These are phyloP conservation scores for Magnaporthiopsis rhizophila DNA, from an alignment of 2,329 filamentous ascomycete species.

Conservation along the genomic window DNA sequence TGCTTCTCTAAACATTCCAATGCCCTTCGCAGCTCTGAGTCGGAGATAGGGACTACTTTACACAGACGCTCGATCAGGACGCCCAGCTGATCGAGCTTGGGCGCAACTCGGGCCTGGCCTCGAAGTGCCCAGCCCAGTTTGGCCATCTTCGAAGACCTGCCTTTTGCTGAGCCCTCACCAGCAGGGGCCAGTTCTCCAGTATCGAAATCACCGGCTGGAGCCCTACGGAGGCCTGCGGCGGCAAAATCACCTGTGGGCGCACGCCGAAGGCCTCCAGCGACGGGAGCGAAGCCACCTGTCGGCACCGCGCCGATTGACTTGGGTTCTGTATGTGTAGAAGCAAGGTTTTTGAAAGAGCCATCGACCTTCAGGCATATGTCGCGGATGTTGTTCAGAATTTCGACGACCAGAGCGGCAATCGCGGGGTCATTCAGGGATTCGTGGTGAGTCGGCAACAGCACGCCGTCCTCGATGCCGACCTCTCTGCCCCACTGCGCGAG, in stretches of 20 bases:
- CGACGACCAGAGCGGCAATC: background rate
- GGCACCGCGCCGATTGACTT: background rate
- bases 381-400: background rate
- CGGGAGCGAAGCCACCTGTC: background rate
- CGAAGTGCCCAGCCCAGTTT: background rate
- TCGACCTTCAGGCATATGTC: background rate
- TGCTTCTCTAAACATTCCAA: background rate
- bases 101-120: background rate
- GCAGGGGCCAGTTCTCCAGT: too few species aligned
- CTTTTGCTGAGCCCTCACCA: background rate
- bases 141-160: background rate
- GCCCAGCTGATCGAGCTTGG: background rate
- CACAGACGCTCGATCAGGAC: background rate
- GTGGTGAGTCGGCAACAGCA: background rate
- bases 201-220: too few species aligned
- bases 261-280: background rate
- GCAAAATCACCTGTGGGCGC: background rate
- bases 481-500: background rate
- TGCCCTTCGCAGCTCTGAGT: background rate
- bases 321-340: background rate
- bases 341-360: background rate
- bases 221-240: background rate
- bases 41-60: background rate
- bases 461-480: background rate
- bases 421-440: background rate